Conservation (phyloP, 306 rosid species). For the Malus sylvestris region DNA sequence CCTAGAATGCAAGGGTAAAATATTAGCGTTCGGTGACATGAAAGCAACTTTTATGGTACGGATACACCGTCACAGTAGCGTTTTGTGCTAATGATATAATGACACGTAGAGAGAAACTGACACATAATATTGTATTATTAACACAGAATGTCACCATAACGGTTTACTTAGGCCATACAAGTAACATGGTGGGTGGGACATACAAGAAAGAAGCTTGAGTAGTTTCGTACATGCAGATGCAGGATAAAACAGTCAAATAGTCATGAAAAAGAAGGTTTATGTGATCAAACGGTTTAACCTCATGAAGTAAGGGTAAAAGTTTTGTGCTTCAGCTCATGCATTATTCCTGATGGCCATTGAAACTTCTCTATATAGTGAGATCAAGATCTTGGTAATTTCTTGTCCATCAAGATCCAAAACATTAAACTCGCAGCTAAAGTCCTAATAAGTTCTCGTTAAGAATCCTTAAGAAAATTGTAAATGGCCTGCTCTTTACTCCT, state of each 20-base stretch:
- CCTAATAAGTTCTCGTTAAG: too few species aligned
- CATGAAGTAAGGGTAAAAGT: background rate
- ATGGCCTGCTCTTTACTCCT: background rate
- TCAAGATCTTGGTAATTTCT: too few species aligned
- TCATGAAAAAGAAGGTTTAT: background rate
- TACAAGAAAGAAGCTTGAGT: too few species aligned
- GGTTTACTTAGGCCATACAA: too few species aligned
- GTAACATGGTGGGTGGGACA: too few species aligned
- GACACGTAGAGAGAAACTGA: too few species aligned
- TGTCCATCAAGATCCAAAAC: too few species aligned
- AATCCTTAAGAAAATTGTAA: background rate
- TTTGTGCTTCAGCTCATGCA: background rate
- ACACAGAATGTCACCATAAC: too few species aligned
- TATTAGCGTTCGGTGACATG: background rate
- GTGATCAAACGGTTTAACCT: background rate
- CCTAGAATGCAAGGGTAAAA: background rate
- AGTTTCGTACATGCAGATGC: too few species aligned
- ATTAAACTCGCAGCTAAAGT: too few species aligned
- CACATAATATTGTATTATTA: too few species aligned
- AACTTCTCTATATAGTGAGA: background rate
- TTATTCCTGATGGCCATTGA: background rate
- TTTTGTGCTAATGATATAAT: background rate
- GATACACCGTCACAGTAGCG: fast-evolving
- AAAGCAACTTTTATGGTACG: background rate
- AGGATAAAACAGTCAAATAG: background rate